Evolutionary conservation across 1,284 basidiomycete genomes (phyloP).

Genomic region (Trametes versicolor): DNA sequence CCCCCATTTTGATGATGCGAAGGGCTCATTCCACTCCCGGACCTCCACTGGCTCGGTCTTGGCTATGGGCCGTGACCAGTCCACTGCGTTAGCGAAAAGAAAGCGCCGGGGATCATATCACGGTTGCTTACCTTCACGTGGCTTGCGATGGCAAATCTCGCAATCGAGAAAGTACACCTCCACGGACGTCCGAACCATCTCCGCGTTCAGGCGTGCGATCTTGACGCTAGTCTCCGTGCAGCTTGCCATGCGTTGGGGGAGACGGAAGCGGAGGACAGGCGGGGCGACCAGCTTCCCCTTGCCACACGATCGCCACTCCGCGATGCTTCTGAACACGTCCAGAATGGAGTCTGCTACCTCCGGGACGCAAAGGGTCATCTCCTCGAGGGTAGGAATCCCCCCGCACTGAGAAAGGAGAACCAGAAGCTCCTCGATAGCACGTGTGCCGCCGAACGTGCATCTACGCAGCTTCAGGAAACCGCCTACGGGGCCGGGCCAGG

Average conservation of each 20-base stretch:
- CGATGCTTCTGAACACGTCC: neutral
- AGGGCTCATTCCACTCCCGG: too few species aligned
- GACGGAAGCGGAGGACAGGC: neutral
- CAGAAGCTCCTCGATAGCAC: neutral
- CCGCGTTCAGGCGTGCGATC: neutral
- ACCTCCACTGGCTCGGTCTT: too few species aligned
- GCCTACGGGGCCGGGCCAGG: neutral
- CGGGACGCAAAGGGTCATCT: slow-evolving; percentile 5
- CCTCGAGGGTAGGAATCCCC: neutral
- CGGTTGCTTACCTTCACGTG: too few species aligned
- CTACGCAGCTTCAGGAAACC: neutral
- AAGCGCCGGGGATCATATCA: too few species aligned
- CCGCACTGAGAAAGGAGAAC: neutral
- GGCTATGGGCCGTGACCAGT: too few species aligned
- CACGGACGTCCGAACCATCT: neutral
- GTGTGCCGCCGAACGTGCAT: neutral
- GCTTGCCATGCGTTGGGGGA: neutral
- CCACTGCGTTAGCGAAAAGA: too few species aligned
- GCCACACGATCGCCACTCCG: neutral
- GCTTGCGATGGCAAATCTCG: neutral
- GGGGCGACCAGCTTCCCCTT: neutral
- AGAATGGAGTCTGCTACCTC: neutral
- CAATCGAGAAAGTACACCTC: neutral
- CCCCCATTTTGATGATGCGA: too few species aligned
- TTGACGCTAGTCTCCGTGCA: neutral